Conservation (phyloP, 106 monocot genomes). For the Posidonia australis region DNA sequence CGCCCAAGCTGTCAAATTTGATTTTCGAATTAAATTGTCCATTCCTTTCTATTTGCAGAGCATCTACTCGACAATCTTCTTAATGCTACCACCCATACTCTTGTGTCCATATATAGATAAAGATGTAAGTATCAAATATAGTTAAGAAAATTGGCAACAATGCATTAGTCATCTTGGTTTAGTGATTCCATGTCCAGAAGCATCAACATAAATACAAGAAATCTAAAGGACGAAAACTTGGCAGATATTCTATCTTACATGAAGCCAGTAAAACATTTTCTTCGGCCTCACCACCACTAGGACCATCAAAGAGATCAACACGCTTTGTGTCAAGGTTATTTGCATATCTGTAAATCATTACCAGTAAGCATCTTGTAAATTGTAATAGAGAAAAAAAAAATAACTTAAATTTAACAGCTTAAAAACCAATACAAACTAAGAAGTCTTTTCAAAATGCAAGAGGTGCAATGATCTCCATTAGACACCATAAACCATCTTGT, state of each 20-base stretch:
- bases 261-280: slow-evolving; percentile 66
- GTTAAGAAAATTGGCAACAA: no score
- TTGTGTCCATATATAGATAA: no score
- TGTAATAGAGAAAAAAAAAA: neutral
- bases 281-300: slow-evolving; percentile 43
- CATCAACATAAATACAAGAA: neutral
- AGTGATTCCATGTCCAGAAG: neutral
- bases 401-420: neutral
- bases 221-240: neutral
- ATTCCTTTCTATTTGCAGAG: no score
- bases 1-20: no score
- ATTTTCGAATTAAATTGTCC: no score
- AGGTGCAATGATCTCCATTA: no score
- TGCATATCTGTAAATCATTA: slow-evolving; percentile 37
- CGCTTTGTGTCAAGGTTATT: slow-evolving; percentile 62
- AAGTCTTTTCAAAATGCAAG: neutral
- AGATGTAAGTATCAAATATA: no score
- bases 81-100: no score
- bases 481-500: no score
- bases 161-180: no score
- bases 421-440: neutral
- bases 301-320: slow-evolving; percentile 80
- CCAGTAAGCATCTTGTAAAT: neutral
- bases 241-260: slow-evolving; percentile 35
- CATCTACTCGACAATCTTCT: no score